Base-by-base conservation (phyloP, 2,329 filamentous ascomycete species). In the Fusarium lateritium region DNA sequence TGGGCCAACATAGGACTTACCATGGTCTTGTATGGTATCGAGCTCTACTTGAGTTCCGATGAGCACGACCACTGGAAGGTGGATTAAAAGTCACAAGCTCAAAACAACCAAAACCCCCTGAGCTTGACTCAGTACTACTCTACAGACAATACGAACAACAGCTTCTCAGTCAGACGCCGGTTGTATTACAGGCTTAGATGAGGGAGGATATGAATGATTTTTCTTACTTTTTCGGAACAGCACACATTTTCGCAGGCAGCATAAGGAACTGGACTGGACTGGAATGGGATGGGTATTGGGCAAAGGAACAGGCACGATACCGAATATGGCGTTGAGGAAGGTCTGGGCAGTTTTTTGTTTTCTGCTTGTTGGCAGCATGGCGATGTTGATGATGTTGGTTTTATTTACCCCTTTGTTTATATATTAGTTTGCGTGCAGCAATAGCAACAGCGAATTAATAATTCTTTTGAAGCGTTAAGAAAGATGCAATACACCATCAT, bases 61-160 rank as follows among this genome's bases (percentile, higher is more conserved):
- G 93, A 97, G 75, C 87, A 93, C 49, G 93, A 97, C 73, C 95
- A 98, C 79, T 98, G 95, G 94, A 98, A 98, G 83, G 91, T 91
- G 22, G 95, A 98, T 79, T 97, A 85, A 92, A 66, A 9, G 19
- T 10, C 15, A 42, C 31, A 31, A 7, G 24, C 40, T 56, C 26
- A 43, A 39, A 26, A 34, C 28, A 34, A 52, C 13, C 13, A 33
- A 60, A 56, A 45, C 31, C 15, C 44, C 46, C 49, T 40, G 24
- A 38, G 7, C 26, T 34, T 17, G 17, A 26, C 34, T 51, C 39
- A 24, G 60, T 53, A 44, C 45, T 42, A 63, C 45, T 47, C 55
- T 62, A 52, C 66, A 38, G 49, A 50, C 53, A 40, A 43, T 26
- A 61, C 38, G 43, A 50, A 62, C 36, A 42, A 31, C 21, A 46